Evolutionary conservation across 768 basidiomycete species (phyloP).

Genomic region (Tylopilus plumbeoviolaceoides): DNA sequence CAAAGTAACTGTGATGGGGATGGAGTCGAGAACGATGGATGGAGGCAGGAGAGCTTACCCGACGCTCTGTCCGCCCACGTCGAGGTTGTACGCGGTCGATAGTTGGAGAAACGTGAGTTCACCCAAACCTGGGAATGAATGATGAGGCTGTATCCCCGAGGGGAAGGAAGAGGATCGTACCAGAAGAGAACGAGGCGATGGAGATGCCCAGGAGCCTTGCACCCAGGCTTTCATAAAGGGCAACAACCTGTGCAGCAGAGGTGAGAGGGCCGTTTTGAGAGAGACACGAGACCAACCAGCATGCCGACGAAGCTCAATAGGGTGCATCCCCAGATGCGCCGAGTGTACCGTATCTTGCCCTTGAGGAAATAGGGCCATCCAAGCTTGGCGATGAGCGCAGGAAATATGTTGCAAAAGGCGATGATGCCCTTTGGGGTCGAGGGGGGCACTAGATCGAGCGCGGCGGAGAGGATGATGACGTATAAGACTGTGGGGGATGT

Average conservation of each 20-base stretch:
- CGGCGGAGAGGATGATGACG: constrained; percentile 95
- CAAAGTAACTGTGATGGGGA: constrained; percentile 65
- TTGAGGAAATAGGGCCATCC: constrained; percentile 90
- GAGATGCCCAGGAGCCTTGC: constrained; percentile 78
- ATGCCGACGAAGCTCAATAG: constrained; percentile 76
- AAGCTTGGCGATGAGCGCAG: constrained; percentile 81
- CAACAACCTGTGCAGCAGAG: constrained; percentile 58
- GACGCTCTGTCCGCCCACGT: constrained; percentile 73
- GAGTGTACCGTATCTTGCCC: constrained; percentile 78
- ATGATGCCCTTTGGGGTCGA: constrained; percentile 94
- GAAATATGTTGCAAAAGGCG: constrained; percentile 92
- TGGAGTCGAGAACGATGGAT: neutral
- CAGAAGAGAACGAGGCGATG: constrained; percentile 84
- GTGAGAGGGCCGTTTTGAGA: neutral
- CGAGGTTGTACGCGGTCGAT: constrained; percentile 76
- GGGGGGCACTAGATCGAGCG: constrained; percentile 88
- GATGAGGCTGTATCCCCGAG: neutral
- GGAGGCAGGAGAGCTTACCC: constrained; percentile 46
- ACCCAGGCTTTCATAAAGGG: constrained; percentile 58
- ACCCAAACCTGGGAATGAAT: constrained; percentile 63
- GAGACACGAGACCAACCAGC: constrained; percentile 55
- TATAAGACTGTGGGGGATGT: constrained; percentile 62
- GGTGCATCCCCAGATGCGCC: constrained; percentile 73
- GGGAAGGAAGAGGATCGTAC: constrained; percentile 32
- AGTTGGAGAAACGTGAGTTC: constrained; percentile 93